These are phyloP conservation scores for Phytophthora boehmeriae DNA, from an alignment of 352 stramenopile species.

Conservation along the genomic window DNA sequence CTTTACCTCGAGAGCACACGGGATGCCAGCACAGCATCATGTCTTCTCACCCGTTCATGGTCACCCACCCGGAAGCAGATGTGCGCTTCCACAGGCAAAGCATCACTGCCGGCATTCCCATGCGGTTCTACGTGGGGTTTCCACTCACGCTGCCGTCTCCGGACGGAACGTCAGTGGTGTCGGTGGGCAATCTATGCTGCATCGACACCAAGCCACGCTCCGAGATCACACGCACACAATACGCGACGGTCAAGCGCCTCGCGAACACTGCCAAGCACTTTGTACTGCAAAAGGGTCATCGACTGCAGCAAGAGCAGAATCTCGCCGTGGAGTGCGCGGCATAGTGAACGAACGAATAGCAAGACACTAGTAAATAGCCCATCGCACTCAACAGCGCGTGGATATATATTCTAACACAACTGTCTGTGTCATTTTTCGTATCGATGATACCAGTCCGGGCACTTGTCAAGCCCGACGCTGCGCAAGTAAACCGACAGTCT, in stretches of 20 bases:
- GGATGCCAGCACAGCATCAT: conserved; percentile 34
- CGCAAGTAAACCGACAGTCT: no score
- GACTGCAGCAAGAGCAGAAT: conserved; percentile 6
- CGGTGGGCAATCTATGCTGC: conserved; percentile 37
- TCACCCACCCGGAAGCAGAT: conserved; percentile 34
- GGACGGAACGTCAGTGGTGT: conserved; percentile 3
- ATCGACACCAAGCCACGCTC: conserved; percentile 15
- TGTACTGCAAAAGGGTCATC: conserved; percentile 18
- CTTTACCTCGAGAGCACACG: conserved; percentile 26
- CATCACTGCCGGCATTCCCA: conserved; percentile 6
- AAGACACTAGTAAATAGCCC: no score
- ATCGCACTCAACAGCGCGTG: no score
- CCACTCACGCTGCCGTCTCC: conserved; percentile 17
- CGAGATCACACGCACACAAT: conserved; percentile 35
- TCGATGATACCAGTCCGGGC: no score
- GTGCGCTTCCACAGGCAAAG: conserved; percentile 30
- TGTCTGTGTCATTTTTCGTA: no score
- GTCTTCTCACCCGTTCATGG: conserved; percentile 30
- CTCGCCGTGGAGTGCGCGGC: no score
- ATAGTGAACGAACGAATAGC: no score
- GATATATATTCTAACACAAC: no score
- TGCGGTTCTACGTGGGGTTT: conserved; percentile 19
- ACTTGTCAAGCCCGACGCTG: no score
- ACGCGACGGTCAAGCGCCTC: conserved; percentile 20
- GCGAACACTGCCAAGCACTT: conserved; percentile 25